phyloP scores from a whole-genome alignment of 345 rosid species.

The Hypericum androsaemum region DNA sequence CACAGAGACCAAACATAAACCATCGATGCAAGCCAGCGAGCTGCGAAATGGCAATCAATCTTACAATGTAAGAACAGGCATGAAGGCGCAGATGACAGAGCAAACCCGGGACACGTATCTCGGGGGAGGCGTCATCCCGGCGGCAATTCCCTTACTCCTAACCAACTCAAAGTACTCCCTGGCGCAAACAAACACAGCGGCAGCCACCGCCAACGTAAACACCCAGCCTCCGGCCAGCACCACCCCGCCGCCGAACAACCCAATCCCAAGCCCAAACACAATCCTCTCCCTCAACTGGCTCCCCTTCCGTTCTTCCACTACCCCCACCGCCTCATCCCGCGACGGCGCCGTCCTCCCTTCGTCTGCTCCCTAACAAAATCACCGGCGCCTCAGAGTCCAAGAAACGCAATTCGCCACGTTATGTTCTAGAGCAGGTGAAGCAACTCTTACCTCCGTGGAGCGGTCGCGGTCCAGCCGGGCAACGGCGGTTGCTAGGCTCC shows the following conservation, averaged over 20 bases:
- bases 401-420: no score
- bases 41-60: conserved; percentile 13
- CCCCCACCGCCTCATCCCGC: conserved; percentile 22
- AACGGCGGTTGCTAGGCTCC: conserved; percentile 33
- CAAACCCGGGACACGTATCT: conserved; percentile 80
- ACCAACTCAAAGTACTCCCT: conserved; percentile 82
- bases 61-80: conserved; percentile 84
- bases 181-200: conserved; percentile 62
- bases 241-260: conserved; percentile 58
- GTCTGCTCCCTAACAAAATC: conserved; percentile 39
- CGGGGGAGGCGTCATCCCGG: conserved; percentile 96
- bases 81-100: conserved; percentile 67
- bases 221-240: conserved; percentile 87
- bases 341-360: conserved; percentile 9
- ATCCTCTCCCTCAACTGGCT: conserved; percentile 59
- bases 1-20: neutral
- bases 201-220: conserved; percentile 52
- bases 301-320: conserved; percentile 33
- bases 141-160: conserved; percentile 70
- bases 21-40: neutral
- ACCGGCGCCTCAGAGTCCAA: neutral
- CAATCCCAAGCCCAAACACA: conserved; percentile 72
- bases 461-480: conserved; percentile 41
- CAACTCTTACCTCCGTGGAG: no score
- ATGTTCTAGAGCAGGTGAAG: no score